Base-by-base conservation (phyloP, 768 basidiomycete species). In the Paxillus rubicundulus region DNA sequence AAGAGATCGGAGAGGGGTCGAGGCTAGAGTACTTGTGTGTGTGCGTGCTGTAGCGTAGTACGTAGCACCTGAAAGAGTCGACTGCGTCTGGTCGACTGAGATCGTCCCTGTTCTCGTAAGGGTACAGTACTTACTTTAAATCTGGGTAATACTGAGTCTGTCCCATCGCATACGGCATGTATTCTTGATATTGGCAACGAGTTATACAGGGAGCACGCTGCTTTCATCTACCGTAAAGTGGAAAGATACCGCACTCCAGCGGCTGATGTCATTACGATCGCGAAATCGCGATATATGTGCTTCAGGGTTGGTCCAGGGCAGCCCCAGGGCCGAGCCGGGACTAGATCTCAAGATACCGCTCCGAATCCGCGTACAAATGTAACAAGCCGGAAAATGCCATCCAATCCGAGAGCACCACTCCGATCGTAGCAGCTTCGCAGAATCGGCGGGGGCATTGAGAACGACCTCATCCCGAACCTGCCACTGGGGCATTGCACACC, bases 91-190 rank as follows among this genome's bases (percentile, higher is more conserved):
- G 68, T 71, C 68, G 65, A 69, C 67, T 65, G 55, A 61, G 69
- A 69, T 69, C 68, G 70, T 64, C 68, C 69, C 69, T 69, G 61
- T 60, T 69, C 63, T 50, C 68, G 68, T 69, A 69, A 69, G 28
- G 17, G 36, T 24, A 24, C 65, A 69, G 65, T 43, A 62, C 54
- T 54, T 43, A 62, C 54, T 54, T 50, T 57, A 64, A 66, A 70
- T 70, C 64, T 64, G 64, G 39, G 53, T 68, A 68, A n/a, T n/a
- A n/a, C n/a, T n/a, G n/a, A n/a, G n/a, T n/a, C 68, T 6, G 67
- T 70, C 62, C 58, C 65, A 57, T 46, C 59, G 53, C 55, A 58
- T 70, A 69, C 67, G 67, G 67, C 67, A 70, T n/a, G n/a, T n/a
- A n/a, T 66, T 4, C 64, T 50, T 59, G 68, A 64, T 66, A 65